Base-by-base conservation (phyloP, 352 stramenopile species). In the Phytopythium kandeliae region DNA sequence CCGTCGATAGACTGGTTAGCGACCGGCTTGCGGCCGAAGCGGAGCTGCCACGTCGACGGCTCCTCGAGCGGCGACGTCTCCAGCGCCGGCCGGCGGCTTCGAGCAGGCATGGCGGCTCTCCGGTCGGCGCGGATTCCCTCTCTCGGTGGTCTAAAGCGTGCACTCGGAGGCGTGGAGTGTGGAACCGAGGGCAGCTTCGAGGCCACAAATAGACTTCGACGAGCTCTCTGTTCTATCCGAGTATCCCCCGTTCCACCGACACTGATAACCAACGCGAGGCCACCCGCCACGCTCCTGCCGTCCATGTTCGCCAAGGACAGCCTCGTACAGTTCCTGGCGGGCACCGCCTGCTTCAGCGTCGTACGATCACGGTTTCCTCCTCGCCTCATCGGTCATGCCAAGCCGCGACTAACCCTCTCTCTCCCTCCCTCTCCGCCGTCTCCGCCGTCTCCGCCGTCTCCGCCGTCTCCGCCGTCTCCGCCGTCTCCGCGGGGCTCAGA, bases 281-380 rank as follows among this genome's bases (percentile, higher is more conserved):
- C n/a, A n/a, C n/a, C n/a, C n/a, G n/a, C n/a, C n/a, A n/a, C n/a
- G n/a, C n/a, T n/a, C n/a, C n/a, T n/a, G n/a, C n/a, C n/a, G n/a
- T n/a, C 54, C 24, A 64, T 78, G 68, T 89, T 89, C 43, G 53
- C 71, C 37, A 86, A 89, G 49, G 75, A 83, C 59, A 83, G 62
- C 37, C 65, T 89, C 48, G 60, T 86, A 34, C 74, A 85, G 55
- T 82, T 76, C 49, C 56, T 89, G 51, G 60, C 66, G 7, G 73
- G 70, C 21, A 74, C 71, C 5, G 71, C 72, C 2, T 89, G 71
- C 63, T 89, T 78, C 58, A 78, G 73, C 33, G 49, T 86, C 51
- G 55, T 89, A 45, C 33, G 63, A n/a, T n/a, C n/a, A n/a, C n/a
- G n/a, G n/a, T n/a, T 62, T n/a, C 1, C 2, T 12, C 12, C 12